Percentiles rank a stretch among this genome's conserved stretches.
These are phyloP conservation scores for Tuber magnatum DNA, from an alignment of 495 filamentous ascomycete species.

Conservation along the genomic window DNA sequence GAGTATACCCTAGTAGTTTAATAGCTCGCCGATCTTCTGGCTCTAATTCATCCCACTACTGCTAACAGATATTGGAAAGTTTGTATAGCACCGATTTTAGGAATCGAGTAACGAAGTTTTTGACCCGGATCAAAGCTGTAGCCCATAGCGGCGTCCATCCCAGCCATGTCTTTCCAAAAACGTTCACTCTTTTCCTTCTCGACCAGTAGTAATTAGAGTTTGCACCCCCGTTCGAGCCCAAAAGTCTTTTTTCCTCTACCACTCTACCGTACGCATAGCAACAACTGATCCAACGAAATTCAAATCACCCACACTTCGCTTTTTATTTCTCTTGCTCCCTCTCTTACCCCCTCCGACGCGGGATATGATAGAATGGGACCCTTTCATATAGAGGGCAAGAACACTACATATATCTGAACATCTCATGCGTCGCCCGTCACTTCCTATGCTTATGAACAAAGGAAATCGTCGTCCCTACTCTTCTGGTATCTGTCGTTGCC, in stretches of 20 bases:
- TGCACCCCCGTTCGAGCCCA: neutral
- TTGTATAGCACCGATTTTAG: neutral
- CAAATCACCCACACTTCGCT: neutral
- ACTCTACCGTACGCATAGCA: neutral
- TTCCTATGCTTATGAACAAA: slow-evolving; percentile 27
- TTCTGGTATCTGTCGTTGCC: slow-evolving; percentile 21
- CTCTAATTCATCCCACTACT: neutral
- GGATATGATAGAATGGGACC: neutral
- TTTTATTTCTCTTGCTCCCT: neutral
- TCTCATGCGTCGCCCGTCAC: slow-evolving; percentile 1
- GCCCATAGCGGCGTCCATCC: neutral
- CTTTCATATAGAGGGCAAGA: neutral
- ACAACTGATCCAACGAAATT: neutral
- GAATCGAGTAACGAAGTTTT: neutral
- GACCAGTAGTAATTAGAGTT: neutral
- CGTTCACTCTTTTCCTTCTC: neutral
- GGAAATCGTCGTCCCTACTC: slow-evolving; percentile 21
- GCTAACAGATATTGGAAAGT: neutral
- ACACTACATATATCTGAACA: slow-evolving; percentile 1
- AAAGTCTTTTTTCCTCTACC: neutral
- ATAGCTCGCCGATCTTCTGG: neutral
- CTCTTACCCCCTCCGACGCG: neutral
- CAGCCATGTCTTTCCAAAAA: neutral
- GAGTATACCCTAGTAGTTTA: neutral
- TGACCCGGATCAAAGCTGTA: neutral